A percentile compares a stretch with the other conserved stretches of the same genome.
Conservation (phyloP, 805 yeast genomes). For the Saturnispora besseyi region DNA sequence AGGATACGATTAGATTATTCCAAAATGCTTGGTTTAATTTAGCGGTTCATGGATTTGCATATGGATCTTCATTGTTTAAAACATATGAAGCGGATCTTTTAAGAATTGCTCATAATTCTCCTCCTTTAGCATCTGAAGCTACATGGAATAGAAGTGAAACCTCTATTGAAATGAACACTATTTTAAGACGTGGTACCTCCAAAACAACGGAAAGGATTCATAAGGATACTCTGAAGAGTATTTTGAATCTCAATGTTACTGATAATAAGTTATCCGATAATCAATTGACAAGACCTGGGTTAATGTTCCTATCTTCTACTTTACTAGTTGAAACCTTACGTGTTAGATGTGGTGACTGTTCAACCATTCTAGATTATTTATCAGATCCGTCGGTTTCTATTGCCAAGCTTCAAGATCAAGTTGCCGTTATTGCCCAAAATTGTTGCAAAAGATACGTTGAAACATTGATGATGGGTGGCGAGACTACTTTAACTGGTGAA, state of each 20-base stretch:
- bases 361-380: constrained; percentile 66
- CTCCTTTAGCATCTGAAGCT: constrained; percentile 76
- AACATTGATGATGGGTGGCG: constrained; percentile 43
- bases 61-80: constrained; percentile 41
- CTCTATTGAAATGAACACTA: constrained; percentile 84
- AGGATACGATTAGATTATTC: constrained; percentile 49
- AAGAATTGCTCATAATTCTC: constrained; percentile 76
- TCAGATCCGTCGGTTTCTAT: constrained; percentile 75
- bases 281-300: constrained; percentile 58
- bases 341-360: constrained; percentile 71
- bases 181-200: constrained; percentile 82
- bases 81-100: constrained; percentile 42
- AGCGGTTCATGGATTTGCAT: constrained; percentile 83
- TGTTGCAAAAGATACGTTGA: constrained; percentile 49
- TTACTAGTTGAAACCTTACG: constrained; percentile 71
- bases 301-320: constrained; percentile 82
- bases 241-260: constrained; percentile 42
- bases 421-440: constrained; percentile 55
- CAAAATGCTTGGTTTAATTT: constrained; percentile 91
- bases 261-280: constrained; percentile 31
- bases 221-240: constrained; percentile 44
- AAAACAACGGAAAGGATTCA: constrained; percentile 72
- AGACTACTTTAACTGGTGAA: constrained; percentile 46
- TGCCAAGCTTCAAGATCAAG: constrained; percentile 57
- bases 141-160: constrained; percentile 83